Conservation (phyloP, 257 asterid genomes). For the Avicennia marina region DNA sequence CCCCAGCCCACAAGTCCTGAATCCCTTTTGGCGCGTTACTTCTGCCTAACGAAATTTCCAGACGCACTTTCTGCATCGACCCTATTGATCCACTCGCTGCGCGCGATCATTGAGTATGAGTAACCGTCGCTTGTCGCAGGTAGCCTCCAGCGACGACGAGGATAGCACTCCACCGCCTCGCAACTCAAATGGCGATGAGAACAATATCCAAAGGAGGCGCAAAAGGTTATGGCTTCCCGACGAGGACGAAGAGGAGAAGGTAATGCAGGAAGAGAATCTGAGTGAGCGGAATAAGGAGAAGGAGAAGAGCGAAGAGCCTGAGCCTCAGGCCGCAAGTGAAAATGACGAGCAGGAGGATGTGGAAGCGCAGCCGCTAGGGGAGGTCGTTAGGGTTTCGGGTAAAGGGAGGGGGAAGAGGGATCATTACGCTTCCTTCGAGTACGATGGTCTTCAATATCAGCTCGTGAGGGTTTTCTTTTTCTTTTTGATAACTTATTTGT, state of each 20-base stretch:
- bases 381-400: conserved; percentile 59
- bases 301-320: conserved; percentile 21
- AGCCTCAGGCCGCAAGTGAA: conserved; percentile 21
- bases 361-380: conserved; percentile 73
- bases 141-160: too few relatives aligned
- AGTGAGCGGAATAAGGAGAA: conserved; percentile 26
- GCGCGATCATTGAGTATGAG: conserved; percentile 29
- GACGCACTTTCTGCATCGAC: too few relatives aligned
- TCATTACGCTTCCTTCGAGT: conserved; percentile 55
- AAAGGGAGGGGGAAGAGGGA: conserved; percentile 52
- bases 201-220: conserved; percentile 34
- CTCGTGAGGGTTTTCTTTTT: conserved; percentile 44
- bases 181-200: conserved; percentile 17
- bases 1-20: too few relatives aligned
- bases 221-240: conserved; percentile 32
- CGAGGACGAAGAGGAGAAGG: conserved; percentile 25
- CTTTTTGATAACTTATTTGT: not conserved
- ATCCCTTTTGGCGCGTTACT: too few relatives aligned
- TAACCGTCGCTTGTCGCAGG: conserved; percentile 45
- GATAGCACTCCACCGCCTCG: conserved; percentile 29
- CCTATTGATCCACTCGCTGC: not conserved
- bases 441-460: conserved; percentile 64
- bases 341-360: conserved; percentile 34
- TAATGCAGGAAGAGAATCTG: conserved; percentile 31
- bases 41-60: too few relatives aligned